Base-by-base conservation (phyloP, 2,329 filamentous ascomycete species). In the Penicillium crustosum region DNA sequence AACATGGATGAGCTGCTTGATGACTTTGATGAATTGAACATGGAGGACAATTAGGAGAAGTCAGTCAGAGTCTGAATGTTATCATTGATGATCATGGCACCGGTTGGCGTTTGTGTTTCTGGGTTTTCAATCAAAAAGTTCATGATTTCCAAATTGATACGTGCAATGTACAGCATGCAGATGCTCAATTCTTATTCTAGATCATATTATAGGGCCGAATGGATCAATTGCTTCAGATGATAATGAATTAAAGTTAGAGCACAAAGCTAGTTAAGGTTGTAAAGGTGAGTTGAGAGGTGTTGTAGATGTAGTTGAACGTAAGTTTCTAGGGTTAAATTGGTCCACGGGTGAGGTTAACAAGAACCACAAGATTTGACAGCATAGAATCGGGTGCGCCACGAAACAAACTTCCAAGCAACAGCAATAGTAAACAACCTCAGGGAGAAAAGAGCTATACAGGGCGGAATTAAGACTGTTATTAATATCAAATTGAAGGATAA, bases 1-100 rank as follows among this genome's bases (percentile, higher is more conserved):
- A 82, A 86, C 71, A 87, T 93, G 86, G 84, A 93, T 21, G 89
- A 68, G 31, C 61, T 73, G 12, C 70, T 71, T 44, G 66, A 66
- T 59, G 63, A 70, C 54, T 71, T 70, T 59, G 66, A 68, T 53
- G 62, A 67, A 36, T 36, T 71, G 44, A 70, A 70, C 57, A 86
- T 95, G 78, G 77, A 52, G 23, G 49, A 85, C 61, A 86, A 89
- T 17, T 59, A 71, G 61, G 61, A 52, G 49, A 27, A 27, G 25
- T 27, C 27, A 27, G 7, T 27, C 8, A 2, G 54, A 44, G 23
- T 33, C 13, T 17, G 44, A 55, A 55, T 64, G 61, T 65, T 64
- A 66, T 67, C 61, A 62, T 63, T 66, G 61, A 67, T 45, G 59
- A 67, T 68, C 64, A 69, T 66, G 65, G 52, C 44, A 55, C 43